Evolutionary conservation across 2,329 filamentous ascomycete genomes (phyloP).

Genomic region (Cercospora citrullina): DNA sequence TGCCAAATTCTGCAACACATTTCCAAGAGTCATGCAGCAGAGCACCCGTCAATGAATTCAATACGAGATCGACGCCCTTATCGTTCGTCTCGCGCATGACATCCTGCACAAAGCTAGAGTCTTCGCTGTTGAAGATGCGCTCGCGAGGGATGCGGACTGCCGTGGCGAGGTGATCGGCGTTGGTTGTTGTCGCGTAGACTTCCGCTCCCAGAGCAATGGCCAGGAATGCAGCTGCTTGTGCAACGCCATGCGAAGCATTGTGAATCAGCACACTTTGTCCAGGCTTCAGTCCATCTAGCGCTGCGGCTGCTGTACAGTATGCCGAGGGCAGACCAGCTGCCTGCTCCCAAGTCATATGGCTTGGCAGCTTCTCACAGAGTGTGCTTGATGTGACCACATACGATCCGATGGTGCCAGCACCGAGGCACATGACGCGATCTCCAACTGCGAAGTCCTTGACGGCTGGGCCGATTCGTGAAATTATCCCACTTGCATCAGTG

Average conservation of each 20-base stretch:
- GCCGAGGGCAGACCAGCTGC: background rate
- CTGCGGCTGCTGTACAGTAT: background rate
- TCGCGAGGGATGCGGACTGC: constrained; percentile 29
- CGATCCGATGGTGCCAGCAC: background rate
- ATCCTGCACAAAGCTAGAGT: constrained; percentile 8
- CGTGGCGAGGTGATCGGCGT: constrained; percentile 27
- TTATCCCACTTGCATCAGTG: background rate
- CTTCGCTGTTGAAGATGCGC: constrained; percentile 36
- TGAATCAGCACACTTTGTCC: background rate
- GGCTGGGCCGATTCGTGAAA: background rate
- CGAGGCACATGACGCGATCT: background rate
- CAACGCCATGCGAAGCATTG: background rate
- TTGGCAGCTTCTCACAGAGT: background rate
- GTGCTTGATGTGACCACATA: background rate
- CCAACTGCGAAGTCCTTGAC: background rate
- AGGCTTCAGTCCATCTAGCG: background rate
- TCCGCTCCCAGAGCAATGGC: constrained; percentile 26
- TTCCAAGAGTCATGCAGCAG: background rate
- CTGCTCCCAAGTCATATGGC: background rate
- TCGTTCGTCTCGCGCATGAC: background rate
- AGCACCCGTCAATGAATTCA: background rate
- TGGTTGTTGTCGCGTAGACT: constrained; percentile 34
- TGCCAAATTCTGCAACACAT: background rate
- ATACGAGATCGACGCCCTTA: background rate
- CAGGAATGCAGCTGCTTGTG: background rate